Evolutionary conservation across 805 yeast species (phyloP), one percentile per base, ranked within the genome.

Genomic region (Lachancea cidri): DNA sequence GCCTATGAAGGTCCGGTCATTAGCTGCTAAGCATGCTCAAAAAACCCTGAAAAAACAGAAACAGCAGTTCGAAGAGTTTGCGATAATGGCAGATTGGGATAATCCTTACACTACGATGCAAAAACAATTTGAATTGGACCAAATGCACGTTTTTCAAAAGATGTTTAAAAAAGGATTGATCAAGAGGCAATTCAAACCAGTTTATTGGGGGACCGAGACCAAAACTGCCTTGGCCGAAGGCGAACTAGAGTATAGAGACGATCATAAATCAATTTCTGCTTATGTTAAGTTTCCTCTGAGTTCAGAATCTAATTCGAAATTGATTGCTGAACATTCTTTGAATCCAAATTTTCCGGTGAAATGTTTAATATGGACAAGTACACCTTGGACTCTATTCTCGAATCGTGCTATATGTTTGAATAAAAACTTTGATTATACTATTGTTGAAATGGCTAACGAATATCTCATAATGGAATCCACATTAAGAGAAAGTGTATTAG

Each of bases 331-430:
- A 2, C n/a, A 4, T 19, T 25, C 33, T 5, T 17, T 39, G 32
- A 14, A 15, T 18, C 13, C 31, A 4, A 30, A 31, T n/a, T 36
- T 20, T 1, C 39, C 54, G 1, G 31, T 71, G 1, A 39, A 46
- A 17, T 73, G 71, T 5, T 55, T 85, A 46, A 86, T 93, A 42
- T 93, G 99, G 99, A 93, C 99, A 0, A 89, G 96, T 1, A 93
- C 98, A 1, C 97, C 98, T 0, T 93, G 99, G 99, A 93, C 99
- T 0, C 70, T 93, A 24, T 85, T 86, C 4, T 81, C 96, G 0
- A 93, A 93, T 57, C 72, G 74, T 47, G 97, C 97, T 0, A 77
- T 93, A 33, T 81, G 93, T 34, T 72, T 83, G 32, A 79, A 86
- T 53, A 63, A 75, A 19, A 63, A 70, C 1, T 65, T 85, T 41